phyloP scores from a whole-genome alignment of 164 flowering plant species.

The Houttuynia cordata region DNA sequence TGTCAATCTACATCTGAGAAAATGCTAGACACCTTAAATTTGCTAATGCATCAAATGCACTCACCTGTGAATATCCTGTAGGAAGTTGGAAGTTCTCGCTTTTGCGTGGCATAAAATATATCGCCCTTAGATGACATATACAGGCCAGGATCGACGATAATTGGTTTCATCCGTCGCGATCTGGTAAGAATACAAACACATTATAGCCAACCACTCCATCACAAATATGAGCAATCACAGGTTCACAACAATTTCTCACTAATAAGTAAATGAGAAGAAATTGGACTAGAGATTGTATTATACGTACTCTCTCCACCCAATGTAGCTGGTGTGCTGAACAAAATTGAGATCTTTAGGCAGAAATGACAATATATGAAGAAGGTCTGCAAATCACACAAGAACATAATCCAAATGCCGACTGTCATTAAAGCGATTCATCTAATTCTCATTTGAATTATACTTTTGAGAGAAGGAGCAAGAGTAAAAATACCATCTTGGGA shows the following conservation, averaged over 20 bases:
- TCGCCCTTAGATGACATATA: conserved; percentile 46
- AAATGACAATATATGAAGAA: conserved; percentile 78
- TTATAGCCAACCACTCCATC: background rate
- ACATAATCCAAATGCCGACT: background rate
- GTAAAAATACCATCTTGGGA: conserved; percentile 82
- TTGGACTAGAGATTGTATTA: background rate
- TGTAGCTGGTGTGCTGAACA: conserved; percentile 67
- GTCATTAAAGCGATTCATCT: background rate
- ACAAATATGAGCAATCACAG: background rate
- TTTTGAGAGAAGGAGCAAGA: too few relatives aligned
- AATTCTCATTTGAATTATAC: too few relatives aligned
- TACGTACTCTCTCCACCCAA: conserved; percentile 89
- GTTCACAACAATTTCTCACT: background rate
- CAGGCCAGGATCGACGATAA: conserved; percentile 82
- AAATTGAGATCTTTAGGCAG: conserved; percentile 79
- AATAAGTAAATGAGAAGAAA: background rate
- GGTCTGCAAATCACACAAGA: conserved; percentile 40
- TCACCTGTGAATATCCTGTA: conserved; percentile 72
- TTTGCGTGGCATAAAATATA: conserved; percentile 66
- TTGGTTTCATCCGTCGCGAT: conserved; percentile 47
- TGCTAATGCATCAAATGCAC: background rate
- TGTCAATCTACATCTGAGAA: background rate
- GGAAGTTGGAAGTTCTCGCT: conserved; percentile 65
- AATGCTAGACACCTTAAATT: background rate
- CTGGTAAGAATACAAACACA: conserved; percentile 23